phyloP scores from a whole-genome alignment of 345 rosid genomes.

The Pugionium cornutum region DNA sequence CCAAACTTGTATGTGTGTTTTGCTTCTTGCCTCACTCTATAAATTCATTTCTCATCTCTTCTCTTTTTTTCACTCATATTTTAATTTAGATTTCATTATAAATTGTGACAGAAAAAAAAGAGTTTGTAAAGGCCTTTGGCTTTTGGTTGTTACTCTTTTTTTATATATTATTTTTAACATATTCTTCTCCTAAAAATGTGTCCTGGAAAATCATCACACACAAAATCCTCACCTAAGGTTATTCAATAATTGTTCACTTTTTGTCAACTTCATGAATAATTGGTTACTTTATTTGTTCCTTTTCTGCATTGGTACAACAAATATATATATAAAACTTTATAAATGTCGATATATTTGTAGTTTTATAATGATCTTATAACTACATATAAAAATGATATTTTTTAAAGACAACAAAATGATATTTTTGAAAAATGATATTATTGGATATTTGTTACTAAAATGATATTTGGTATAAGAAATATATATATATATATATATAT shows the following conservation, averaged over 20 bases:
- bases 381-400: too few relatives aligned
- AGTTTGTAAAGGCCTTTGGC: conserved; percentile 11
- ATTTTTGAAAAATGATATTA: too few relatives aligned
- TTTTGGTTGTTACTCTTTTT: conserved; percentile 13
- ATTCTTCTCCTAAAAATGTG: conserved; percentile 28
- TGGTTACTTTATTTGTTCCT: conserved; percentile 19
- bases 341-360: too few relatives aligned
- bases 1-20: conserved; percentile 54
- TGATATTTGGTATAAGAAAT: too few relatives aligned
- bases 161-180: background rate
- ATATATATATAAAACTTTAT: too few relatives aligned
- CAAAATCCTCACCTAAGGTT: conserved; percentile 70
- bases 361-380: too few relatives aligned
- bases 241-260: conserved; percentile 15
- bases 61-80: conserved; percentile 22
- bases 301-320: too few relatives aligned
- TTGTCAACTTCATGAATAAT: conserved; percentile 17
- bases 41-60: conserved; percentile 43
- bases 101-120: conserved; percentile 15
- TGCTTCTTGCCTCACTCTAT: conserved; percentile 38
- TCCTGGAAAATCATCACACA: conserved; percentile 65
- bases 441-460: too few relatives aligned
- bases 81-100: conserved; percentile 30
- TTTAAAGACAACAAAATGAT: too few relatives aligned
- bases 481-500: background rate